A percentile compares a stretch with the other conserved stretches of the same genome.
phyloP scores from a whole-genome alignment of 106 monocot genomes.

The Agapanthus africanus region DNA sequence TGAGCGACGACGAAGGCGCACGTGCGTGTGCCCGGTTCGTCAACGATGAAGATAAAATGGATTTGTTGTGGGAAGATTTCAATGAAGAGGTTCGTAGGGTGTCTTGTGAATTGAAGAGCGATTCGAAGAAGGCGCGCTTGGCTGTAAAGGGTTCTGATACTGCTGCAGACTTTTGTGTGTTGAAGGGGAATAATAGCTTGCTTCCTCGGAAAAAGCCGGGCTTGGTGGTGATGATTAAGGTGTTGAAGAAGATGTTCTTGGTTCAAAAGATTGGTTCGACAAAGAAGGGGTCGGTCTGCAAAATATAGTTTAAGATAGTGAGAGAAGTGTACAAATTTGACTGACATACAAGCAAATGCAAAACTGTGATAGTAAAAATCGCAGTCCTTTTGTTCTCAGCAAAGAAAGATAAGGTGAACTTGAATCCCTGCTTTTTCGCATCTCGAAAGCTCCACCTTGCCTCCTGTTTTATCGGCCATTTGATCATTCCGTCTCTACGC shows the following conservation, averaged over 20 bases:
- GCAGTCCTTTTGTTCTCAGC: no score
- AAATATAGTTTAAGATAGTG: background rate
- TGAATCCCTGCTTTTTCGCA: no score
- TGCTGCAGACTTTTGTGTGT: background rate
- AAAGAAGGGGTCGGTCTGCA: background rate
- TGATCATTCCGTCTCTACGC: no score
- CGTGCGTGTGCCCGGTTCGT: no score
- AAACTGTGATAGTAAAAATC: no score
- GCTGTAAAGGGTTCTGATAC: background rate
- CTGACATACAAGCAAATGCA: no score
- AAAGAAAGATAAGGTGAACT: no score
- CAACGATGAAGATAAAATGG: conserved; percentile 39
- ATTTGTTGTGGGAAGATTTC: conserved; percentile 61
- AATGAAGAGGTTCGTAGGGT: conserved; percentile 34
- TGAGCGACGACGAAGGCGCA: background rate
- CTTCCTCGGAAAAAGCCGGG: conserved; percentile 19
- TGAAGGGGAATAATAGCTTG: conserved; percentile 8
- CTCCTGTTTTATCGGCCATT: no score
- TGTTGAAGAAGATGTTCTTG: conserved; percentile 51
- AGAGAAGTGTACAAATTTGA: no score
- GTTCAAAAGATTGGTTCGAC: conserved; percentile 17
- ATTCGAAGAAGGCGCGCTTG: background rate
- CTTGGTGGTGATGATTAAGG: conserved; percentile 36
- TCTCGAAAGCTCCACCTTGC: no score
- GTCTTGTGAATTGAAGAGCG: background rate